A percentile compares a stretch with the other conserved stretches of the same genome.
Evolutionary conservation across 305 asterid species (phyloP).

Genomic region (Rubia tinctorum): DNA sequence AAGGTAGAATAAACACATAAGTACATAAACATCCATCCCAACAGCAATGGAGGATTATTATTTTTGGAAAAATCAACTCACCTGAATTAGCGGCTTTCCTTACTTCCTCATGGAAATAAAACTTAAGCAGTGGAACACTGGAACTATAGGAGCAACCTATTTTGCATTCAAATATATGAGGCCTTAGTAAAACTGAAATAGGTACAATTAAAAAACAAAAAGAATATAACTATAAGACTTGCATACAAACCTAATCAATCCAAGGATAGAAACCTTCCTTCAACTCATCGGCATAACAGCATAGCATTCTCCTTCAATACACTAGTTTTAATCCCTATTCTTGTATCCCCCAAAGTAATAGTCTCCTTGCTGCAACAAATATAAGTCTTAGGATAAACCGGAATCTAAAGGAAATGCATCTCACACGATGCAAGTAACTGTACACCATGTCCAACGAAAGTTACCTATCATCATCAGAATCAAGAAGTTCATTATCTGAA

Average conservation of each 20-base stretch:
- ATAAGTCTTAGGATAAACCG: constrained; percentile 18
- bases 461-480: constrained; percentile 94
- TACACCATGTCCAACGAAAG: background rate
- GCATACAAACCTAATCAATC: constrained; percentile 86
- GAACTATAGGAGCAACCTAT: constrained; percentile 99
- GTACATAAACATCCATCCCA: background rate
- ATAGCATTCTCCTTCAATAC: constrained; percentile 96
- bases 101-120: constrained; percentile 98
- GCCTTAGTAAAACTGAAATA: constrained; percentile 8
- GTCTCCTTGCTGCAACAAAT: constrained; percentile 86
- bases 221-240: constrained; percentile 8
- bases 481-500: constrained; percentile 86
- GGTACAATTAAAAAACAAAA: constrained; percentile 6
- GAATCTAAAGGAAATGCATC: background rate
- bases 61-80: constrained; percentile 6
- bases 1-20: background rate
- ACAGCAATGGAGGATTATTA: background rate
- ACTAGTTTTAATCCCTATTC: constrained; percentile 95
- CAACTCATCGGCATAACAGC: constrained; percentile 97
- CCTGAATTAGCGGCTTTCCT: constrained; percentile 99
- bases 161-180: constrained; percentile 13
- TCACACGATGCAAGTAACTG: background rate
- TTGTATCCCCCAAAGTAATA: constrained; percentile 92
- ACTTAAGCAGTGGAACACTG: constrained; percentile 90
- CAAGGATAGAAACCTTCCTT: constrained; percentile 98